Conservation (phyloP, 2,329 filamentous ascomycete genomes). For the Xylogone sp. region DNA sequence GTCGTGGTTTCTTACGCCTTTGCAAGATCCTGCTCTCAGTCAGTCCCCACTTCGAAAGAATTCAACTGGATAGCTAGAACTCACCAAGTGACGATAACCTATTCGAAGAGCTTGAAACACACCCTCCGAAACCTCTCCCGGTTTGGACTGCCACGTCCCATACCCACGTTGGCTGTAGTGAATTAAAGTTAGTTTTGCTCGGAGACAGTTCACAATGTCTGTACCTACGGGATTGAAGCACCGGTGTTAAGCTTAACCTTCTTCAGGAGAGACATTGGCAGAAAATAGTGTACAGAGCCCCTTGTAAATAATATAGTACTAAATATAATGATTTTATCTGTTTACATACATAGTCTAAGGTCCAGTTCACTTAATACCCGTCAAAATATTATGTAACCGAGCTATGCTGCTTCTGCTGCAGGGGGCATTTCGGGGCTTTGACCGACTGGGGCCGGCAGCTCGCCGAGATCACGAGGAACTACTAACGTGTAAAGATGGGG, state of each 20-base stretch:
- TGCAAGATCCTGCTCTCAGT: constrained; percentile 7
- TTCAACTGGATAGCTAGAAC: not conserved
- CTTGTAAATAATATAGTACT: not conserved
- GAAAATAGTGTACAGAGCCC: too few relatives aligned
- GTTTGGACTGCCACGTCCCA: constrained; percentile 66
- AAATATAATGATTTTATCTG: not conserved
- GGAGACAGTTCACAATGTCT: constrained; percentile 49
- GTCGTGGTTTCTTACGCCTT: constrained; percentile 3
- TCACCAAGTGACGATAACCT: constrained; percentile 59
- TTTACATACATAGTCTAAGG: not conserved
- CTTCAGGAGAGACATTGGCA: constrained; percentile 49
- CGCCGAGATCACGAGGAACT: not conserved
- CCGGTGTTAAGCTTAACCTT: constrained; percentile 60
- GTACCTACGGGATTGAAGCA: constrained; percentile 61
- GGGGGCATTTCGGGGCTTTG: not conserved
- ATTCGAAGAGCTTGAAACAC: constrained; percentile 60
- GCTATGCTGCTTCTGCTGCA: not conserved
- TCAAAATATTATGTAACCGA: not conserved
- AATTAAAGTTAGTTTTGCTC: constrained; percentile 44
- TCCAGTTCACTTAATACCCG: not conserved
- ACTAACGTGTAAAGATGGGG: not conserved
- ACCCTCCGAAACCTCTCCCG: constrained; percentile 59
- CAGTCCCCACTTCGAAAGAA: not conserved
- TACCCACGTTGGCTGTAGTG: constrained; percentile 23
- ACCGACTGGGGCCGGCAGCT: not conserved